A percentile compares a stretch with the other conserved stretches of the same genome.
Evolutionary conservation across 768 basidiomycete genomes (phyloP).

Genomic region (Lentinula detonsa): DNA sequence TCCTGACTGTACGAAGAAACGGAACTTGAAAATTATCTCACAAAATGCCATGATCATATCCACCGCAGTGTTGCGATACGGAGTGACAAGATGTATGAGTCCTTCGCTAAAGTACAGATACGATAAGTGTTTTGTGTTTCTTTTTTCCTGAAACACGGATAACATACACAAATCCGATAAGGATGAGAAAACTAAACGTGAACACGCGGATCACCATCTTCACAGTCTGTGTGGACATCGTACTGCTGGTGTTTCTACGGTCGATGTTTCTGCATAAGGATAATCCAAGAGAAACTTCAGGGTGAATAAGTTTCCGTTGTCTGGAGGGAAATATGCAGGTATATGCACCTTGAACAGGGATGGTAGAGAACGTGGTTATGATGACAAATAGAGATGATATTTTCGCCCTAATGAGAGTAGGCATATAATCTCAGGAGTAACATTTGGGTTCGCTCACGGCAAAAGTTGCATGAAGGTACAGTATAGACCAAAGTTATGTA

Average conservation of each 20-base stretch:
- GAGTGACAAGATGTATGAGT: conserved; percentile 1
- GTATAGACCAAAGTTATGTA: conserved; percentile 3
- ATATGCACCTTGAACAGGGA: conserved; percentile 8
- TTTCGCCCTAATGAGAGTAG: neutral
- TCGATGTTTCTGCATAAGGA: conserved; percentile 7
- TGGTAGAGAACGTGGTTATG: conserved; percentile 4
- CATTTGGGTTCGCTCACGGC: conserved; percentile 1
- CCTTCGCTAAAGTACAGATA: neutral
- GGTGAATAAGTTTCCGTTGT: neutral
- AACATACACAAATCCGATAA: conserved; percentile 8
- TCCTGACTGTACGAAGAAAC: neutral
- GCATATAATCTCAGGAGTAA: neutral
- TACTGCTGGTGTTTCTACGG: neutral
- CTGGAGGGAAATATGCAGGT: neutral
- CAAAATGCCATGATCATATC: conserved; percentile 9
- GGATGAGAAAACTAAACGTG: conserved; percentile 8
- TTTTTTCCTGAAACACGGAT: neutral
- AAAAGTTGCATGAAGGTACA: conserved; percentile 4
- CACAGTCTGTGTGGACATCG: conserved; percentile 6
- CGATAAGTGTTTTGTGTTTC: neutral
- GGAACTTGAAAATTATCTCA: neutral
- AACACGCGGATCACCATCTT: conserved; percentile 9
- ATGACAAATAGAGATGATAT: conserved; percentile 10
- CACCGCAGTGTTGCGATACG: neutral
- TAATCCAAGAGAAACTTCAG: conserved; percentile 7